phyloP scores from a whole-genome alignment of 2,329 filamentous ascomycete genomes.

The Cladosporium sp. region DNA sequence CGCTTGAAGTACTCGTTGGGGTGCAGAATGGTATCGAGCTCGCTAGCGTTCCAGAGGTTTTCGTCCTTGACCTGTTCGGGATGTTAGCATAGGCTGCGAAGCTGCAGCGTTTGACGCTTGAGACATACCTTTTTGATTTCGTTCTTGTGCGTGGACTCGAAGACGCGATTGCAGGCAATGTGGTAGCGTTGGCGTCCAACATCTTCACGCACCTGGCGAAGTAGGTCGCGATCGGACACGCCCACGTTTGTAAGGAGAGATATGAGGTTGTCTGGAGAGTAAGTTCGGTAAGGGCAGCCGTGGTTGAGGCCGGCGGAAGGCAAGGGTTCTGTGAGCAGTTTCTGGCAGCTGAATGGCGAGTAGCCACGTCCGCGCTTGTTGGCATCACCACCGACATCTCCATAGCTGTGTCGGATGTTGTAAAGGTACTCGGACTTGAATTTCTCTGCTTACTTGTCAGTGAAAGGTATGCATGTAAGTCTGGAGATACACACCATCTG shows the following conservation, averaged over 20 bases:
- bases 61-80: slow-evolving; percentile 46
- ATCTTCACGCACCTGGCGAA: slow-evolving; percentile 83
- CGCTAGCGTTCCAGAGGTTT: slow-evolving; percentile 55
- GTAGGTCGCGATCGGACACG: slow-evolving; percentile 71
- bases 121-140: slow-evolving; percentile 47
- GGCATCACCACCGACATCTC: slow-evolving; percentile 89
- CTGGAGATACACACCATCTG: slow-evolving; percentile 54
- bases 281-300: slow-evolving; percentile 96
- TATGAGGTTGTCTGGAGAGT: slow-evolving; percentile 81
- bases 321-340: slow-evolving; percentile 85
- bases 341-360: slow-evolving; percentile 90
- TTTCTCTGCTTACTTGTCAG: slow-evolving; percentile 56
- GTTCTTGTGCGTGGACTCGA: slow-evolving; percentile 77
- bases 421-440: slow-evolving; percentile 99
- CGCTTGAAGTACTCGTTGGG: slow-evolving; percentile 98
- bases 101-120: neutral
- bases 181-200: slow-evolving; percentile 87
- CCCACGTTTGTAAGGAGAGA: slow-evolving; percentile 74
- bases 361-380: slow-evolving; percentile 87
- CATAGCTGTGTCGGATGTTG: slow-evolving; percentile 92
- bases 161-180: slow-evolving; percentile 94
- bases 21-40: slow-evolving; percentile 93
- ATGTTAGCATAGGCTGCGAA: neutral
- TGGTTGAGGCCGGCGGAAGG: slow-evolving; percentile 82
- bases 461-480: neutral